phyloP scores from a whole-genome alignment of 768 basidiomycete genomes.

The Termitomyces sp. region DNA sequence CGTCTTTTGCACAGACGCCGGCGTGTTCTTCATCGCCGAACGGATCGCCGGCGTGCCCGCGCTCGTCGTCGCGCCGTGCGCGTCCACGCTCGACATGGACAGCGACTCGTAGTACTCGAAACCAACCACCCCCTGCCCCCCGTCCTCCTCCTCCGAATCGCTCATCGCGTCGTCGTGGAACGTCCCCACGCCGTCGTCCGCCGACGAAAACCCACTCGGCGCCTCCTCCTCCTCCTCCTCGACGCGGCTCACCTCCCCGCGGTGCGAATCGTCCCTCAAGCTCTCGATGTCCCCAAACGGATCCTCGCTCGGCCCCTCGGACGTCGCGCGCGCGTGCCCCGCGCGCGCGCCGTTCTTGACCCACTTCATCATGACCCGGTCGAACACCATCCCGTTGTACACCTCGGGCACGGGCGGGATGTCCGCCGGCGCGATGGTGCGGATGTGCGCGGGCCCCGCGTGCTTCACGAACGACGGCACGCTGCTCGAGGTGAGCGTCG shows the following conservation, averaged over 20 bases:
- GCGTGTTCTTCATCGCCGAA: conserved; percentile 36
- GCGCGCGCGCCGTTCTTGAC: conserved; percentile 51
- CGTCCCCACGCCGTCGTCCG: conserved; percentile 44
- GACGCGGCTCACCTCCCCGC: conserved; percentile 39
- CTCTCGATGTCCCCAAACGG: conserved; percentile 92
- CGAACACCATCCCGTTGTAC: conserved; percentile 86
- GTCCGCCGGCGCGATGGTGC: conserved; percentile 77
- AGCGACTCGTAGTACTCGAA: conserved; percentile 29
- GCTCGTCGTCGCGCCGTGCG: background rate
- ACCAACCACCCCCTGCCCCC: conserved; percentile 19
- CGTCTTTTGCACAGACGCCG: conserved; percentile 26
- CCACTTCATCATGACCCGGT: conserved; percentile 81
- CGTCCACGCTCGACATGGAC: conserved; percentile 5
- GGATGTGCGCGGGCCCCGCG: conserved; percentile 70
- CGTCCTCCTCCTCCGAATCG: conserved; percentile 42
- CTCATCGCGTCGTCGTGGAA: conserved; percentile 39
- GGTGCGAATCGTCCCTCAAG: conserved; percentile 54
- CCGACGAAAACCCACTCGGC: conserved; percentile 65
- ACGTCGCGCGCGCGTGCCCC: conserved; percentile 21
- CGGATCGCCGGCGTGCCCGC: conserved; percentile 36
- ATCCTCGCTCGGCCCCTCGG: conserved; percentile 66
- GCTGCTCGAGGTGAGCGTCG: conserved; percentile 65
- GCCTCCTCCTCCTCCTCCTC: conserved; percentile 48
- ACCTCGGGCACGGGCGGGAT: conserved; percentile 69
- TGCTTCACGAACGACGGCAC: conserved; percentile 84